Base-by-base conservation (phyloP, 169 alveolate genomes). In the Cryptosporidium tyzzeri region DNA sequence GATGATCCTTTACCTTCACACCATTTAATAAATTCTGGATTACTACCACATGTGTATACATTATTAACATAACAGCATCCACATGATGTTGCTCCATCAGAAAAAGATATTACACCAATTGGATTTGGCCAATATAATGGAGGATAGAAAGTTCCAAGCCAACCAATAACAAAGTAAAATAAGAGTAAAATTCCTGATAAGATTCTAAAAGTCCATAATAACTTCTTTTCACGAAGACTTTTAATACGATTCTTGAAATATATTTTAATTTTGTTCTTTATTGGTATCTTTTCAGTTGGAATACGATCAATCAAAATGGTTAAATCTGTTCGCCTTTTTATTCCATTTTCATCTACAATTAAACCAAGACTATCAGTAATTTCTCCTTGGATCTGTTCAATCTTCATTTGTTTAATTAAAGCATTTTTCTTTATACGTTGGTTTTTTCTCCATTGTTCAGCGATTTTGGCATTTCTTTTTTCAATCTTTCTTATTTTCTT, bases 91-190 rank as follows among this genome's bases (percentile, higher is more conserved):
- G 75, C 89, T 9, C 89, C 89, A 2, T 29, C 75, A 10, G 73
- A 59, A 18, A 80, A 80, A 44, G 89, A 80, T 10, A 80, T 65
- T 18, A 80, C 75, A 21, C 89, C 89, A 59, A 80, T 44, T 6
- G 89, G 89, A 80, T 80, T 65, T 35, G 89, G 89, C 89, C 89
- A 80, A 41, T 80, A 80, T 26, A 80, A 44, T 23, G 89, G 89
- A 61, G 89, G 89, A 65, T 80, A 80, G 23, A 80, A 62, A 2
- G 68, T 65, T 1, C 80, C 89, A 12, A 80, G 68, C 48, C 69
- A 59, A 14, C 80, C 89, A 62, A 62, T 58, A 7, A 80, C 21
- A 62, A 80, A 80, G 68, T 80, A 80, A 62, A 80, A 44, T 23
- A 80, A 37, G 23, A 80, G 75, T 14, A 80, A 55, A 26, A 80